Evolutionary conservation across 73 alveolate species (phyloP), one percentile per base, ranked within the genome.

Genomic region (Loxodes magnus): DNA sequence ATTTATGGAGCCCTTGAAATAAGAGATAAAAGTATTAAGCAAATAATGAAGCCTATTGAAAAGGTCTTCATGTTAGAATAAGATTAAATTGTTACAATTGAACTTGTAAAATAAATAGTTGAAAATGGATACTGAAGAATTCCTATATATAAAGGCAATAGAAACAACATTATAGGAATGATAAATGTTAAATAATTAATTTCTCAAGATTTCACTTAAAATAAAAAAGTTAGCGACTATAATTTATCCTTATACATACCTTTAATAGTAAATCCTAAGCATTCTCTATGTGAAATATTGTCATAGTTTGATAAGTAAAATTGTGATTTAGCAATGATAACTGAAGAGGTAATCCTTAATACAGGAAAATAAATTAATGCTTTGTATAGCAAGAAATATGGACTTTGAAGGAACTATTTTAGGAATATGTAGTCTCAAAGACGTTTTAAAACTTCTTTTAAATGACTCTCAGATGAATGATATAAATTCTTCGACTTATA

Each of bases 201-300:
- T 3, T 77, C 33, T 35, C 55, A 7, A 59, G 64, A 16, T 23
- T 51, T 12, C 12, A 27, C 16, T 10, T 2, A 4, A 34, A 24
- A 12, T n/a, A 4, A 15, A 56, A 30, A 25, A 64, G 50, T 43
- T 71, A 9, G 12, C 58, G 64, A 29, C 38, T 50, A 25, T 16
- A 27, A 28, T 54, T 72, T 20, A 71, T 56, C 53, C 15, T 80
- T n/a, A n/a, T n/a, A n/a, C n/a, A n/a, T n/a, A n/a, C n/a, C n/a
- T n/a, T n/a, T n/a, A n/a, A n/a, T n/a, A n/a, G n/a, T n/a, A n/a
- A n/a, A n/a, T n/a, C n/a, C n/a, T n/a, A n/a, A n/a, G n/a, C n/a
- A n/a, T n/a, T n/a, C n/a, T n/a, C n/a, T n/a, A n/a, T n/a, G n/a
- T n/a, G n/a, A n/a, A n/a, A n/a, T n/a, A n/a, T n/a, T n/a, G n/a